Base-by-base conservation (phyloP, 495 filamentous ascomycete species). In the Annulohypoxylon moriforme region DNA sequence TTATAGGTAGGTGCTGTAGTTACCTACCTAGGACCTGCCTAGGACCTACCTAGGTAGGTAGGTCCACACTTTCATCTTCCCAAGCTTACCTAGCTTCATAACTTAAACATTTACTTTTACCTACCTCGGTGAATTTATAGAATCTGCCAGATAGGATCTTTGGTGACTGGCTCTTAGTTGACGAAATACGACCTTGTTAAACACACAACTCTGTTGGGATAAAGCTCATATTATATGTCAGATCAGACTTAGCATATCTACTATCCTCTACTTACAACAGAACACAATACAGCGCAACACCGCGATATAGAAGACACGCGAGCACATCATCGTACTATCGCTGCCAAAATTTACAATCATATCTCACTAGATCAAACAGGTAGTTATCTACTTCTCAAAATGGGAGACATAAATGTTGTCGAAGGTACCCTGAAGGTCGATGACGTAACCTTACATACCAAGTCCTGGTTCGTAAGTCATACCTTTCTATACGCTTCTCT, bases 381-480 rank as follows among this genome's bases (percentile, higher is more conserved):
- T 61, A 18, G 10, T n/a, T 18, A 34, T 49, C 11, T 20, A 52
- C 20, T 13, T 34, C 13, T 34, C 71, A 82, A 68, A 4, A 88
- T 88, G 86, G 75, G 25, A 40, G 60, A 53, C 18, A 52, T 79
- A 0, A 75, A 78, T 36, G 75, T 80, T 71, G 72, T 77, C 22
- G 87, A 90, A 66, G 83, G 84, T n/a, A 84, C 79, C n/a, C 79
- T 87, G 34, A 59, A 80, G 7, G 69, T 85, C n/a, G 91, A 89
- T 63, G 89, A 87, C 49, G 77, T 80, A 10, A 84, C 83, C 71
- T 83, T 96, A 46, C 95, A 92, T 82, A 92, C 91, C 55, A 97
- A 96, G 78, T 92, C 91, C 38, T 97, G 93, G 93, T 89, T 87
- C 82, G 93, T 96, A 76, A 70, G 85, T 84, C 52, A 46, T 44